Evolutionary conservation across 345 rosid species (phyloP), one percentile per base, ranked within the genome.

Genomic region (Cardiospermum halicacabum): DNA sequence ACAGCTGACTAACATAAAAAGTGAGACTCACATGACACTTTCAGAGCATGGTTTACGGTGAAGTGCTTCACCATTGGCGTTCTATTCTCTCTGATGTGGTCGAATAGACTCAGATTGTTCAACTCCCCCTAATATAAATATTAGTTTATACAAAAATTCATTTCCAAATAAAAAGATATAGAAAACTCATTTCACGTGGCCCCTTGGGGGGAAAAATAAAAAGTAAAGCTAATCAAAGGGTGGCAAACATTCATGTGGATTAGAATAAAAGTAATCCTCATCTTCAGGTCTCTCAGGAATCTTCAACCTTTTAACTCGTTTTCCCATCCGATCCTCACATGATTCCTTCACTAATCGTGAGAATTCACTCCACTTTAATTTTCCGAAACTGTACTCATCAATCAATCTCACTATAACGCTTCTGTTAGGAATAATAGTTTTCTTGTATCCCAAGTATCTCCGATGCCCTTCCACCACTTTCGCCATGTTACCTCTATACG

Each of bases 401-500:
- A 78, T 77, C 50, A 82, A 49, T 63, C 65, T 77, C 5, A 76
- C 81, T 68, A 82, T 24, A 34, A 71, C 75, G 75, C 69, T 51
- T 56, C 77, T 63, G 58, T 71, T 80, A 64, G 74, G 66, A 7
- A 75, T 53, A 28, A 79, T 65, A 32, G 87, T 82, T 68, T 64
- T 66, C 74, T 70, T 80, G 80, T 67, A 77, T 53, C 80, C 78
- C 43, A 79, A 57, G 69, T 61, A 79, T 19, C 87, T 79, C 75
- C 82, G 69, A 50, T 77, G 87, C 37, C 87, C 82, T 71, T 75
- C 81, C 18, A 80, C 80, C 15, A 77, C 78, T 62, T 67, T 83
- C 15, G 80, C 85, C 88, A 83, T 78, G 77, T 83, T 83, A 18
- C 88, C 85, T 3, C 69, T 76, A 45, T 78, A 72, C 19, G 85